Percentiles rank a stretch among this genome's conserved stretches.
These are phyloP conservation scores for Beta vulgaris DNA, from an alignment of 148 eudicot genomes.

Conservation along the genomic window DNA sequence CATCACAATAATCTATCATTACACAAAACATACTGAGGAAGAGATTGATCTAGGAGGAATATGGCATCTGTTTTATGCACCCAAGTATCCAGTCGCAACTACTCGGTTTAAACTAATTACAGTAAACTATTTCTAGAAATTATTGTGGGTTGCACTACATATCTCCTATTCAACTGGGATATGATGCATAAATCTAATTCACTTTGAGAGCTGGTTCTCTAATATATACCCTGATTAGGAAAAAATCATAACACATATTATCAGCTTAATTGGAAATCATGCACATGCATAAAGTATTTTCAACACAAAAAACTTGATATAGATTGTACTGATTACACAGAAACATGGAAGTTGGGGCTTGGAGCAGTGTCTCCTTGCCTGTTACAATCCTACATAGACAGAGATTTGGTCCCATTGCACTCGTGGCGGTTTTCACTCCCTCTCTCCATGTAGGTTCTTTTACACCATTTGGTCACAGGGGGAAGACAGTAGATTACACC, in stretches of 20 bases:
- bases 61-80: constrained; percentile 76
- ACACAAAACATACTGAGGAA: constrained; percentile 45
- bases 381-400: not conserved
- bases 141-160: constrained; percentile 60
- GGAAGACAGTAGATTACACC: too few species aligned
- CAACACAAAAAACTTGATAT: not conserved
- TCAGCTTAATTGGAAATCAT: not conserved
- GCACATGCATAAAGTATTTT: not conserved
- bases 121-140: constrained; percentile 63
- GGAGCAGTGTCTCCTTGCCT: not conserved
- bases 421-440: too few species aligned
- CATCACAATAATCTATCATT: constrained; percentile 10
- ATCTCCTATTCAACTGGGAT: too few species aligned
- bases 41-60: constrained; percentile 64
- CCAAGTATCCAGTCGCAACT: constrained; percentile 72
- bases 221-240: constrained; percentile 34
- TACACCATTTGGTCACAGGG: too few species aligned
- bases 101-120: constrained; percentile 70
- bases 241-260: constrained; percentile 7
- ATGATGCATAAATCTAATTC: constrained; percentile 43
- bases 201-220: constrained; percentile 50
- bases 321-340: not conserved
- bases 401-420: not conserved
- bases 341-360: not conserved
- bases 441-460: not conserved